Evolutionary conservation across 2,329 filamentous ascomycete species (phyloP).

Genomic region (Fusarium chuoi): DNA sequence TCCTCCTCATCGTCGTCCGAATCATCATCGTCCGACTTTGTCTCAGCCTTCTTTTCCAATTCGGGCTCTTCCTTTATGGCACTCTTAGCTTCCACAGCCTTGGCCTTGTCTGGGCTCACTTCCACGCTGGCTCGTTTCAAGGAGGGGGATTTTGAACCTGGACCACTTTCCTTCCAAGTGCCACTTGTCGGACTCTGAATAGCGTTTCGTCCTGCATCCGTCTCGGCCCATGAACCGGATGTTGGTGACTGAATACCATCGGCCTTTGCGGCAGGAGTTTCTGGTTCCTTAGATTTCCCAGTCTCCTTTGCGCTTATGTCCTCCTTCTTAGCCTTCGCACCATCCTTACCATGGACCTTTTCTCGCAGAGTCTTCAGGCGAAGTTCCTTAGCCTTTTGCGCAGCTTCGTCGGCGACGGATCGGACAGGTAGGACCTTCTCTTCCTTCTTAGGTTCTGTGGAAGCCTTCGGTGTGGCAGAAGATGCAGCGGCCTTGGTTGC

Average conservation of each 20-base stretch:
- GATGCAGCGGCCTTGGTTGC: constrained; percentile 32
- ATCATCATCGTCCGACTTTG: constrained; percentile 42
- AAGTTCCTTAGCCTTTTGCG: constrained; percentile 70
- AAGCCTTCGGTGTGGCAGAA: constrained; percentile 22
- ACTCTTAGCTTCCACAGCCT: constrained; percentile 50
- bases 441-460: constrained; percentile 39
- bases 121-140: constrained; percentile 35
- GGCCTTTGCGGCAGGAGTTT: constrained; percentile 11
- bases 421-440: constrained; percentile 56
- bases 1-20: constrained; percentile 11
- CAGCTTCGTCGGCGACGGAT: constrained; percentile 72
- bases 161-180: constrained; percentile 52
- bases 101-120: constrained; percentile 52
- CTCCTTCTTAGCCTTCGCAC: constrained; percentile 16
- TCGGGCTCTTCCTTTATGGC: constrained; percentile 54
- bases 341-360: constrained; percentile 63
- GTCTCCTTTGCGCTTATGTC: not conserved
- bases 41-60: constrained; percentile 48
- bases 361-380: constrained; percentile 64
- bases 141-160: not conserved
- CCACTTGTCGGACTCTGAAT: constrained; percentile 57
- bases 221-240: constrained; percentile 53
- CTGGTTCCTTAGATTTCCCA: constrained; percentile 15
- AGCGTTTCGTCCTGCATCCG: constrained; percentile 43
- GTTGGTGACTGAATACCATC: constrained; percentile 58